A percentile compares a stretch with the other conserved stretches of the same genome.
These are phyloP conservation scores for Sonneratia caseolaris DNA, from an alignment of 345 rosid genomes.

Conservation along the genomic window DNA sequence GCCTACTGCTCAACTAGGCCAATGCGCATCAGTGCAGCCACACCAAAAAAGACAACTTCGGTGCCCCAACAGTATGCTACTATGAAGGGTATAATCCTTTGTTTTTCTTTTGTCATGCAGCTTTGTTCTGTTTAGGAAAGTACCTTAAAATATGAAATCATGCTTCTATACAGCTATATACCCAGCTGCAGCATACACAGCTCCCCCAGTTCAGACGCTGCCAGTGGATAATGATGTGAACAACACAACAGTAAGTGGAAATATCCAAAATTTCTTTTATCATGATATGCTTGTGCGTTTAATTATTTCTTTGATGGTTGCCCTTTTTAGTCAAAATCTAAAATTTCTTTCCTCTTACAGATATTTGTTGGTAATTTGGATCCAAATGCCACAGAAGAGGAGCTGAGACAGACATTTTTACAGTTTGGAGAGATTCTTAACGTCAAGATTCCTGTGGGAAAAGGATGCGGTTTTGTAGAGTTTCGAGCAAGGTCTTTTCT, in stretches of 20 bases:
- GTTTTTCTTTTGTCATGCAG: not conserved
- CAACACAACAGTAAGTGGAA: slow-evolving; percentile 68
- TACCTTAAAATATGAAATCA: not conserved
- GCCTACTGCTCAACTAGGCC: slow-evolving; percentile 82
- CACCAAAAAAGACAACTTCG: slow-evolving; percentile 63
- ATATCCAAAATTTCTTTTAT: slow-evolving; percentile 1
- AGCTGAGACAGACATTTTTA: slow-evolving; percentile 59
- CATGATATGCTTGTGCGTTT: not conserved
- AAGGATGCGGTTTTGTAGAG: slow-evolving; percentile 88
- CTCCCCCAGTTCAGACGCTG: slow-evolving; percentile 56
- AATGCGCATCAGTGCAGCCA: slow-evolving; percentile 89
- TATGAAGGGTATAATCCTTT: slow-evolving; percentile 38
- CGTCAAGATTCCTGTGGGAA: slow-evolving; percentile 78
- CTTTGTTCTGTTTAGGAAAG: not conserved
- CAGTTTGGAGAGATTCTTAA: slow-evolving; percentile 66
- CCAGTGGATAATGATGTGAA: slow-evolving; percentile 61
- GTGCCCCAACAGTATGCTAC: slow-evolving; percentile 57
- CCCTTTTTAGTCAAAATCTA: not conserved
- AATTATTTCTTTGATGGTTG: not conserved
- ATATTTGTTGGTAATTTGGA: slow-evolving; percentile 73
- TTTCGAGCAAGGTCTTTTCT: slow-evolving; percentile 52
- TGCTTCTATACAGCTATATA: slow-evolving; percentile 36
- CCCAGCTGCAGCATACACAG: slow-evolving; percentile 50
- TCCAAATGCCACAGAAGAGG: slow-evolving; percentile 74
- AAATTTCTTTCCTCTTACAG: slow-evolving; percentile 33